Conservation (phyloP, 2,329 filamentous ascomycete genomes). For the Amauroascus verrucosus region DNA sequence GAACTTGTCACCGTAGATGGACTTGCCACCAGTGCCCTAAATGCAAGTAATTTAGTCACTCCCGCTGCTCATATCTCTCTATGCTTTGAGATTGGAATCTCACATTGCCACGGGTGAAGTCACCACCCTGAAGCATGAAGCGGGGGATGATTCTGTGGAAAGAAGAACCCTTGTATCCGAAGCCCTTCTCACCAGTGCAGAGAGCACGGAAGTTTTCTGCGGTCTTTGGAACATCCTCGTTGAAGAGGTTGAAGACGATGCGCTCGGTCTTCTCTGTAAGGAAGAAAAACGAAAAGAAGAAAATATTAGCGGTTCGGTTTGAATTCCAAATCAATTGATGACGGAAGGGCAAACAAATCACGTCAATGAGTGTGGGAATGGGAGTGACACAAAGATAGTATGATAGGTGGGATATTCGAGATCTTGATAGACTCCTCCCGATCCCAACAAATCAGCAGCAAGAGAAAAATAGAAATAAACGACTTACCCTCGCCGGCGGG, state of each 20-base stretch:
- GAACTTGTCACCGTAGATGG: constrained; percentile 94
- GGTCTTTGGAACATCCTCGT: constrained; percentile 80
- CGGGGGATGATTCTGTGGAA: constrained; percentile 91
- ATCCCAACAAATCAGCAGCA: not conserved
- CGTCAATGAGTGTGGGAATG: too few species aligned
- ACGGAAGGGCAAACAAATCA: constrained; percentile 18
- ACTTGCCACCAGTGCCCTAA: constrained; percentile 82
- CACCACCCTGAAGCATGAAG: constrained; percentile 94
- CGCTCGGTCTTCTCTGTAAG: constrained; percentile 64
- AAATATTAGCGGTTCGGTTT: constrained; percentile 1
- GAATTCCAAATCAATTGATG: constrained; percentile 2
- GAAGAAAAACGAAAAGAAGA: constrained; percentile 14
- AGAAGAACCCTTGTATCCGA: constrained; percentile 69
- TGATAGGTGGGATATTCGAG: not conserved
- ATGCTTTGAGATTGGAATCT: constrained; percentile 34
- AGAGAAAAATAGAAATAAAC: constrained; percentile 2
- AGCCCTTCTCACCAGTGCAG: constrained; percentile 69
- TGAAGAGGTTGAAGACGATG: constrained; percentile 82
- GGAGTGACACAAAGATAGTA: not conserved
- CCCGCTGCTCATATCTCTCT: not conserved
- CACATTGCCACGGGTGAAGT: constrained; percentile 89
- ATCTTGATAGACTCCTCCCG: not conserved
- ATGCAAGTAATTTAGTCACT: not conserved
- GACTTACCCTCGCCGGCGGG: constrained; percentile 43
- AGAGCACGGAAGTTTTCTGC: constrained; percentile 74